Base-by-base conservation (phyloP, 768 basidiomycete genomes). In the Termitomyces titanicus region DNA sequence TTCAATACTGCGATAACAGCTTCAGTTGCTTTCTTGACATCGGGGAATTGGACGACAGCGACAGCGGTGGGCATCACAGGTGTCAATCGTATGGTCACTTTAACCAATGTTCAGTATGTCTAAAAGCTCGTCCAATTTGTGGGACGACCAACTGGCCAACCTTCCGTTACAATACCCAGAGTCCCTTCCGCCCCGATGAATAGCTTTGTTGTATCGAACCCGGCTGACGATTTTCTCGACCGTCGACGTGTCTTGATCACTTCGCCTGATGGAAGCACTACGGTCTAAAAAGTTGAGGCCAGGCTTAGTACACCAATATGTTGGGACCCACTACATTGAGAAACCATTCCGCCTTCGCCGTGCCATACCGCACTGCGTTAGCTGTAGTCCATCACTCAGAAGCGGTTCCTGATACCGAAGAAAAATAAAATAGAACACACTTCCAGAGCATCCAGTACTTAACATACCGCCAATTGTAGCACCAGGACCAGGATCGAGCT, bases 301-400 rank as follows among this genome's bases (percentile, higher is more conserved):
- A 51, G 25, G 18, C 35, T 13, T n/a, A 20, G 3, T 15, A 3
- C 17, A 20, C 3, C 5, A 2, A 44, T 24, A 6, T 10, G 6
- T 5, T 3, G 20, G 24, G 17, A 72, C 81, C 47, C 64, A 91
- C 91, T 22, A 81, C 81, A 61, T 94, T 94, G 39, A 95, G 73
- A 64, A 95, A 92, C 93, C 92, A 94, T 71, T 94, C 92, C 0
- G 77, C 89, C 65, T 88, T 92, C 0, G 92, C 92, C 7, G 92
- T 95, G 10, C 92, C 94, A 64, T 94, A 95, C 22, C 91, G 74
- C 1, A 91, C 90, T 1, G 89, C 88, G 60, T 90, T 91, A 0
- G 89, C 89, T 82, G 51, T 20, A 17, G 40, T 24, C 18, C 47
- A 9, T 12, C 22, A 3, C 12, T 52, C 27, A 56, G 42, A 46